Conservation (phyloP, 345 rosid species). For the Camelina hispida region DNA sequence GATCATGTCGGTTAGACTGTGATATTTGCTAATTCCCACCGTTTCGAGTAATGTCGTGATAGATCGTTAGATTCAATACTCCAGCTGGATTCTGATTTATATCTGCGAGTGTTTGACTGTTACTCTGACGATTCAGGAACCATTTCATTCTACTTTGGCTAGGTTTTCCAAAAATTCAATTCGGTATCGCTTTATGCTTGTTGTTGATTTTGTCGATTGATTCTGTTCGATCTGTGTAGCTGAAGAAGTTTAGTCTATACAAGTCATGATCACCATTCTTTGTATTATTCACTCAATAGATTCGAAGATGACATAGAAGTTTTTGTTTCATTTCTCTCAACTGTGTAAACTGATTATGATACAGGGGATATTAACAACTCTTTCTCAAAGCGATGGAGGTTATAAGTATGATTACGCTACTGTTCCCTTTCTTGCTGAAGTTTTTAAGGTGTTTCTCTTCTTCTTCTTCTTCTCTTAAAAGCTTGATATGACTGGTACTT, state of each 20-base stretch:
- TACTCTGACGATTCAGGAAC: background rate
- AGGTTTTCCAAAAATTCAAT: background rate
- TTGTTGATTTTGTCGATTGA: constrained; percentile 5
- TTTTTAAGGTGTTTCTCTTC: constrained; percentile 65
- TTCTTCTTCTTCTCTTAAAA: background rate
- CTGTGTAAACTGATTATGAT: background rate
- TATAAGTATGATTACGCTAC: constrained; percentile 94
- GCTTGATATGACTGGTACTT: background rate
- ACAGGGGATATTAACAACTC: constrained; percentile 91
- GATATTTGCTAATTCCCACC: background rate
- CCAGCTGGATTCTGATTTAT: background rate
- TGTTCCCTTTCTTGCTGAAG: constrained; percentile 93
- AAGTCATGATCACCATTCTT: constrained; percentile 1
- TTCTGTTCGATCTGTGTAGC: background rate
- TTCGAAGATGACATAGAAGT: background rate
- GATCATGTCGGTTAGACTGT: constrained; percentile 22
- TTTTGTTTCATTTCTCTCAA: background rate
- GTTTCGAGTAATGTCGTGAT: constrained; percentile 7
- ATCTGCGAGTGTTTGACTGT: background rate
- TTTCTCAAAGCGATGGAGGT: constrained; percentile 84
- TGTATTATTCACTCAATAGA: background rate
- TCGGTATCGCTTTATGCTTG: background rate
- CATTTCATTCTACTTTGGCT: background rate
- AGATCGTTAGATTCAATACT: background rate
- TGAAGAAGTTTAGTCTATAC: background rate